Base-by-base conservation (phyloP, 257 asterid genomes). In the Fraxinus quadrangulata region DNA sequence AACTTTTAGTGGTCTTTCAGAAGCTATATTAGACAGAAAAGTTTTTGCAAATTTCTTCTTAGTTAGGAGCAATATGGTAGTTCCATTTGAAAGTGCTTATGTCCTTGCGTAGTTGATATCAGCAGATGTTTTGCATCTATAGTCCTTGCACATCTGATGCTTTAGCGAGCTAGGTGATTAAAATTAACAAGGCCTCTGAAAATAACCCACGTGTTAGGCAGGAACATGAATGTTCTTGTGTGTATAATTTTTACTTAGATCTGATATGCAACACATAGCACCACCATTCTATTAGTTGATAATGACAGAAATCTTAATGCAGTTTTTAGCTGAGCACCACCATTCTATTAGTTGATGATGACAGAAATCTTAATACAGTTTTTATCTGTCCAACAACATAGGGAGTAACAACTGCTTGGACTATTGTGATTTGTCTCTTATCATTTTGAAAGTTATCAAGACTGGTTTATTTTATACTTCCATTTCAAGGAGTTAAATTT, bases 281-380 rank as follows among this genome's bases (percentile, higher is more conserved):
- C 37, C 19, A 56, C 37, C 59, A 17, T 3, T 31, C 31, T 51
- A 12, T 54, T 39, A 39, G 45, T 39, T 39, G 24, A 30, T 33
- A 13, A 13, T 45, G 51, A 3, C 9, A 56, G 66, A 56, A 31
- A 54, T 73, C 68, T n/a, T 2, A 73, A 17, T 69, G 12, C 39
- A 67, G 75, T 21, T 59, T 59, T 28, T 40, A 28, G 26, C 21
- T 23, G 71, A 1, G 13, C 40, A 73, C 56, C 30, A 56, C 59
- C 71, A 26, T 7, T 33, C 21, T 54, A 6, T 34, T 42, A 42
- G 51, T 42, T 42, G 28, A 31, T 34, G 17, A 47, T 16, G 59
- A 47, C 28, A 59, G 67, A 59, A 33, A 56, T 74, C 69, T 33
- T 3, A 74, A 26, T 77, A 4, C 59, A 67, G 70, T 33, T 61